Percentiles rank a stretch among this genome's conserved stretches.
These are phyloP conservation scores for Akanthomyces uredinophilus DNA, from an alignment of 2,329 filamentous ascomycete genomes.

Conservation along the genomic window DNA sequence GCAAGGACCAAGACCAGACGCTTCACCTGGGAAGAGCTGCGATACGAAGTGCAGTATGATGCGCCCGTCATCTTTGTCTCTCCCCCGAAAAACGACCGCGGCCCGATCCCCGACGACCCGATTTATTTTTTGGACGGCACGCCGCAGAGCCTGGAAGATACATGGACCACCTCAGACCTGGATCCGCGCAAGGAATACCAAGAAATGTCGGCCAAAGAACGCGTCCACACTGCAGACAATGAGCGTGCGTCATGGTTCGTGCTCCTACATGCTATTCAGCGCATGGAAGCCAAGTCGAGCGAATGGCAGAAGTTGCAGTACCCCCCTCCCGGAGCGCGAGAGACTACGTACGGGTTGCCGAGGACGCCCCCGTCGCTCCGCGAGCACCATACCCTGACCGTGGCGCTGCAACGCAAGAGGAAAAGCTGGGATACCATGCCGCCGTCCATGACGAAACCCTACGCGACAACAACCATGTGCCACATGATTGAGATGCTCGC, in stretches of 20 bases:
- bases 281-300: constrained; percentile 44
- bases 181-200: constrained; percentile 25
- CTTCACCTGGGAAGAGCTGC: constrained; percentile 39
- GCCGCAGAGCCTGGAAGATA: constrained; percentile 29
- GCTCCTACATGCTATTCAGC: constrained; percentile 45
- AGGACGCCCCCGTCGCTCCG: constrained; percentile 22
- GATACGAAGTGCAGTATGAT: constrained; percentile 46
- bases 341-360: constrained; percentile 20
- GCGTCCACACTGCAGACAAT: constrained; percentile 51
- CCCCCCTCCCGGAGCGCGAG: constrained; percentile 20
- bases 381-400: constrained; percentile 36
- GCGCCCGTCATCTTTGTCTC: constrained; percentile 48
- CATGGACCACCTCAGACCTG: constrained; percentile 28
- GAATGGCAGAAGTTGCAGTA: constrained; percentile 39
- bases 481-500: constrained; percentile 51
- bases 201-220: constrained; percentile 24
- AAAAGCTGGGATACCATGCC: constrained; percentile 52
- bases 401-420: constrained; percentile 42
- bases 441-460: constrained; percentile 40
- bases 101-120: constrained; percentile 27
- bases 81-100: constrained; percentile 34
- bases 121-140: constrained; percentile 38
- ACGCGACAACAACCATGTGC: constrained; percentile 51
- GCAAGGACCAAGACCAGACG: constrained; percentile 34
- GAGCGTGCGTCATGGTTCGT: constrained; percentile 51